Evolutionary conservation across 768 basidiomycete genomes (phyloP).

Genomic region (Tricholoma hemisulphureum): DNA sequence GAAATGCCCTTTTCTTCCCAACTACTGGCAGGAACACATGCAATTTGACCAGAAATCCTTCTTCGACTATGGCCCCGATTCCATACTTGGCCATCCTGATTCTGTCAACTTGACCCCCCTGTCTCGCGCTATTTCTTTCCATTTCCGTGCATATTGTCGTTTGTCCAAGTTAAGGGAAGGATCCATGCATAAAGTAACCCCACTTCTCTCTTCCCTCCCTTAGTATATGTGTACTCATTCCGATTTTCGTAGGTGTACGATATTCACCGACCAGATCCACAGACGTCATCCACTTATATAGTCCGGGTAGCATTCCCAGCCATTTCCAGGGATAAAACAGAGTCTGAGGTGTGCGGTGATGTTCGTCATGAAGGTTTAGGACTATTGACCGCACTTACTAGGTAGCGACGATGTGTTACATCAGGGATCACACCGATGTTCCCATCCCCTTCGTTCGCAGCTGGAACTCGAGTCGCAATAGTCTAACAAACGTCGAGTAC

Average conservation of each 20-base stretch:
- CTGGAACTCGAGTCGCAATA: background rate
- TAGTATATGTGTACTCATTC: background rate
- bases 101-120: background rate
- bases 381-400: background rate
- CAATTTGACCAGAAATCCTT: background rate
- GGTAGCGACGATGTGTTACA: constrained; percentile 1
- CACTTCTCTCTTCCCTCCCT: background rate
- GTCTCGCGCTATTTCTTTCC: background rate
- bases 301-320: background rate
- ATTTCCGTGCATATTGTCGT: background rate
- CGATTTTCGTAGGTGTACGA: background rate
- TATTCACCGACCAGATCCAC: background rate
- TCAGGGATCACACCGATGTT: background rate
- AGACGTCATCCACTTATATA: background rate
- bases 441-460: background rate
- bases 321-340: background rate
- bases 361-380: too few species aligned
- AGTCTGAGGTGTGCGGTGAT: background rate
- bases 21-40: background rate
- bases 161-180: background rate
- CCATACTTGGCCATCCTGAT: background rate
- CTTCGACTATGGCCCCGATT: background rate
- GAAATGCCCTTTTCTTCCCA: background rate
- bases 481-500: background rate
- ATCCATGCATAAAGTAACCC: background rate